Base-by-base conservation (phyloP, 2,329 filamentous ascomycete genomes). In the Microdochium paspali region DNA sequence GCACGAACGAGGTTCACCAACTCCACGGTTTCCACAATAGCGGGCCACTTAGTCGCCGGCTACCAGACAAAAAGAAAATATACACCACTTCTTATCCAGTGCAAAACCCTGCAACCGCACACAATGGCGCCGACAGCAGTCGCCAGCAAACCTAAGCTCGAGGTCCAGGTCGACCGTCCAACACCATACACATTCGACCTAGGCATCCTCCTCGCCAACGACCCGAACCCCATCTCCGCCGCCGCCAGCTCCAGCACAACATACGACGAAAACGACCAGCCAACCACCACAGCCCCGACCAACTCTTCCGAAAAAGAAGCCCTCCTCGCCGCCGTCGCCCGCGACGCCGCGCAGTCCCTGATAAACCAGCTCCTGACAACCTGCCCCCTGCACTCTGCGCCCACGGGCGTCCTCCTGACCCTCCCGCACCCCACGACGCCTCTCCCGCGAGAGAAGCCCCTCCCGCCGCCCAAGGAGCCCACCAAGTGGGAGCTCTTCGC, bases 401-500 rank as follows among this genome's bases (percentile, higher is more conserved):
- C 70, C 1, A 76, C 79, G 30, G 77, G 90, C 56, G 87, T 97
- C 2, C 80, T 91, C 45, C 80, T 97, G 47, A 74, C 79, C 15
- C 83, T 98, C 0, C 93, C 93, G 0, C 66, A 77, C 0, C 73
- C 81, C 0, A 71, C 77, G 20, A 94, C 85, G 1, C 66, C 74
- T 1, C 75, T 97, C 3, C 93, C 93, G 23, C 85, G 93, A 57
- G 90, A 96, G 71, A 97, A 98, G 69, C 88, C 89, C 10, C 74
- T 97, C 9, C 93, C 93, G 1, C 77, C 81, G 48, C 78, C 82
- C 56, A 93, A 90, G 71, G 74, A 84, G 49, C 85, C 85, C 56
- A 97, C 91, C 50, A 95, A 90, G 66, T 98, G 93, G 93, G 85
- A 95, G 73, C 81, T 85, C 61, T 98, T 98, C 71, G 93, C 93